Evolutionary conservation across 139 green algal species (phyloP).

Genomic region (Chlamydomonas sphaeroides): DNA sequence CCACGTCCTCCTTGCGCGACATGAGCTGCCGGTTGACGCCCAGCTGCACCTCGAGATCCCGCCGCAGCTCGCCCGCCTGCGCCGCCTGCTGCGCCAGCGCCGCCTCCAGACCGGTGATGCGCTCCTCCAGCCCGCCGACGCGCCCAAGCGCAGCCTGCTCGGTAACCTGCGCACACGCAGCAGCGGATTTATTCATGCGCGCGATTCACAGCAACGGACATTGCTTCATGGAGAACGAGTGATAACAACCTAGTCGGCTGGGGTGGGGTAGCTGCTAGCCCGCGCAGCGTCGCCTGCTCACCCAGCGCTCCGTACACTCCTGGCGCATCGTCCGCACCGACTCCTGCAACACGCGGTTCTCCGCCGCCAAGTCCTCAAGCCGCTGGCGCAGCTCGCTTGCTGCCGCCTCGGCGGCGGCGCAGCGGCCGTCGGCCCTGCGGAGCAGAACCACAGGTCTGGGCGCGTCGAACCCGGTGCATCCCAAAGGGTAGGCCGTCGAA

Average conservation of each 20-base stretch:
- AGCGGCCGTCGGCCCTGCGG: background rate
- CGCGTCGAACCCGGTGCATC: too few relatives aligned
- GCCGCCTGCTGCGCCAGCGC: background rate
- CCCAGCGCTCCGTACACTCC: constrained; percentile 68
- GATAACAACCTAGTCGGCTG: too few relatives aligned
- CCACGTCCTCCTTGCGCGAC: constrained; percentile 64
- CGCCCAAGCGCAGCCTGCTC: constrained; percentile 49
- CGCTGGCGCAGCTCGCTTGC: constrained; percentile 16
- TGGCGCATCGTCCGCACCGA: constrained; percentile 57
- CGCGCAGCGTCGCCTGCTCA: too few relatives aligned
- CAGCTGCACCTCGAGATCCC: constrained; percentile 41
- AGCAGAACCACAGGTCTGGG: too few relatives aligned
- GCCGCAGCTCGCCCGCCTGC: constrained; percentile 24
- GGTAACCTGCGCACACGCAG: constrained; percentile 49
- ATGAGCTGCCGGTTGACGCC: constrained; percentile 68
- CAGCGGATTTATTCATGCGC: too few relatives aligned
- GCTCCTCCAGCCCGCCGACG: constrained; percentile 35
- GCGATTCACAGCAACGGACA: too few relatives aligned
- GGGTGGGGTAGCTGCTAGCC: too few relatives aligned
- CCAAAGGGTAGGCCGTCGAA: too few relatives aligned
- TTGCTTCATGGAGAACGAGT: too few relatives aligned
- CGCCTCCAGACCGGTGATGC: constrained; percentile 26
- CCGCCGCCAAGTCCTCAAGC: constrained; percentile 45
- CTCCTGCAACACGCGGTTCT: constrained; percentile 55
- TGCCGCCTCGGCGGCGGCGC: constrained; percentile 18